phyloP scores from a whole-genome alignment of 768 basidiomycete genomes.

The Cyclocybe aegerita region DNA sequence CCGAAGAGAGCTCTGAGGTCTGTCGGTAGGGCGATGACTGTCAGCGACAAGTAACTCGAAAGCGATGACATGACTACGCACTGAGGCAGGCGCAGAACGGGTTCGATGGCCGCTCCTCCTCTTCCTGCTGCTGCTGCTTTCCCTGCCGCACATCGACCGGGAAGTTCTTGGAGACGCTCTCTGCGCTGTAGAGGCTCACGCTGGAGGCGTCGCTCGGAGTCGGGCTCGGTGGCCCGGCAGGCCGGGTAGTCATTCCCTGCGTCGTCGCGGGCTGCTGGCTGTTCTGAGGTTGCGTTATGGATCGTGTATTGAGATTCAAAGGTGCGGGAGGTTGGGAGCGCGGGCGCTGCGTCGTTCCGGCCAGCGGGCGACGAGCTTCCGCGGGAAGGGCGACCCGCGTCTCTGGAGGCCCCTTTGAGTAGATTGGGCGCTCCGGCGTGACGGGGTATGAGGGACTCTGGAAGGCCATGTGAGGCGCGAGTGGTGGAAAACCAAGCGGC shows the following conservation, averaged over 20 bases:
- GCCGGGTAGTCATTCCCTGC: conserved; percentile 10
- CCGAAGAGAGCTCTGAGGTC: conserved; percentile 20
- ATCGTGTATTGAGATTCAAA: conserved; percentile 10
- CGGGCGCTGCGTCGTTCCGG: conserved; percentile 14
- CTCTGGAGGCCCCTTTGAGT: conserved; percentile 13
- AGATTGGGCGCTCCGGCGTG: conserved; percentile 11
- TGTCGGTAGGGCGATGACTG: conserved; percentile 3
- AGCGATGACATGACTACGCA: conserved; percentile 4
- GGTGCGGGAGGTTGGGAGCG: conserved; percentile 15
- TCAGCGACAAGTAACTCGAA: not conserved
- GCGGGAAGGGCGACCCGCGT: conserved; percentile 14
- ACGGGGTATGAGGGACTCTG: conserved; percentile 9
- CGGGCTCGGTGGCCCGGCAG: conserved; percentile 13
- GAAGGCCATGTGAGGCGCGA: conserved; percentile 19
- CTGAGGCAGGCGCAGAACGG: conserved; percentile 19
- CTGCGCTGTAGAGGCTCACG: conserved; percentile 19
- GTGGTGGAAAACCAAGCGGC: conserved; percentile 17
- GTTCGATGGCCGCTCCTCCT: conserved; percentile 13
- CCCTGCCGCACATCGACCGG: conserved; percentile 11
- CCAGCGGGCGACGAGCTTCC: conserved; percentile 23
- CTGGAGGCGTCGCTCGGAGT: conserved; percentile 20
- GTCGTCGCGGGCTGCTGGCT: conserved; percentile 6
- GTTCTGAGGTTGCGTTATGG: conserved; percentile 7
- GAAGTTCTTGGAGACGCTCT: conserved; percentile 17
- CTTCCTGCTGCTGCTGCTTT: conserved; percentile 7